Percentiles rank a stretch among this genome's conserved stretches.
phyloP scores from a whole-genome alignment of 805 yeast genomes.

The Lachancea nothofagi region DNA sequence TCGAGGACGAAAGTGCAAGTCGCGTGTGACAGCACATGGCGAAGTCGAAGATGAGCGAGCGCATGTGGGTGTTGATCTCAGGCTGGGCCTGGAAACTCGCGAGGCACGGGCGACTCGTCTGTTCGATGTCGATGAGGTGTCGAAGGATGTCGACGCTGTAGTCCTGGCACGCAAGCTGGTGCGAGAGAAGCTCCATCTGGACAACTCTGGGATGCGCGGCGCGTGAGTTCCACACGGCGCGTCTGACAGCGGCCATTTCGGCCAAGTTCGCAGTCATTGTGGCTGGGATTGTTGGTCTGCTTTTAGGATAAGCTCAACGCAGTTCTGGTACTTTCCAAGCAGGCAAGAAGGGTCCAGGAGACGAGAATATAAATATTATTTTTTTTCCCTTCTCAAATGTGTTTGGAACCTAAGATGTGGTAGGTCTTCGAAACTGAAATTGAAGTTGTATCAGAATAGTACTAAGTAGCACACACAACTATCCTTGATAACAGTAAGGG shows the following conservation, averaged over 20 bases:
- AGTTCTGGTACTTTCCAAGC: neutral
- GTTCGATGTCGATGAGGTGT: conserved; percentile 35
- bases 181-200: conserved; percentile 45
- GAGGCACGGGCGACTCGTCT: conserved; percentile 24
- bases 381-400: too few relatives aligned
- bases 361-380: too few relatives aligned
- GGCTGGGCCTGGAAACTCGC: conserved; percentile 36
- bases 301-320: neutral
- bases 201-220: conserved; percentile 40
- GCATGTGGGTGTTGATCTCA: conserved; percentile 44
- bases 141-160: conserved; percentile 40
- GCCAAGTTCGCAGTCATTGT: conserved; percentile 4
- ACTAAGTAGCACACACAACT: too few relatives aligned
- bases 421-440: too few relatives aligned
- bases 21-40: conserved; percentile 66
- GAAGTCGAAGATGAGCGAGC: conserved; percentile 77
- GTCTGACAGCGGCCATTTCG: conserved; percentile 8
- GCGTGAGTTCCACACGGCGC: conserved; percentile 12
- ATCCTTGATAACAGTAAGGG: too few relatives aligned
- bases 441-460: too few relatives aligned
- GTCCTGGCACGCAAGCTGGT: conserved; percentile 38
- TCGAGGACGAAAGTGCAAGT: conserved; percentile 57
- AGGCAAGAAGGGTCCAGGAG: neutral
- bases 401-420: too few relatives aligned
- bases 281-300: neutral